Base-by-base conservation (phyloP, 1,284 basidiomycete genomes). In the Prillingera fragicola region DNA sequence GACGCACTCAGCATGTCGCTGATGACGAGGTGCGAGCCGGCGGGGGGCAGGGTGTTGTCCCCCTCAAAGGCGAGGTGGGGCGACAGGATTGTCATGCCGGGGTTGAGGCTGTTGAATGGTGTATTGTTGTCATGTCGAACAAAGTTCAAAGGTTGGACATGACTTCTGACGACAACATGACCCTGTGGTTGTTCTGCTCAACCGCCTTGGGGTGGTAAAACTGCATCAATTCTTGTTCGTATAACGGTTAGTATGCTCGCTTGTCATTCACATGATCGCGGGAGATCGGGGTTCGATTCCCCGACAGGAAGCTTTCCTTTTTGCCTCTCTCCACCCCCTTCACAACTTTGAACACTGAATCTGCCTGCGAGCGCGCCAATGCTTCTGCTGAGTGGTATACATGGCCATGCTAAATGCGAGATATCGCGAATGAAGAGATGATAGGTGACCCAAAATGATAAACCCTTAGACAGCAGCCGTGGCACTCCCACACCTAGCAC, bases 401-500 rank as follows among this genome's bases (percentile, higher is more conserved):
- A n/a, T n/a, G n/a, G n/a, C n/a, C n/a, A n/a, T n/a, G n/a, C n/a
- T n/a, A n/a, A n/a, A n/a, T n/a, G n/a, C n/a, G n/a, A n/a, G n/a
- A n/a, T n/a, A n/a, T n/a, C n/a, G n/a, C n/a, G n/a, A n/a, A n/a
- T n/a, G n/a, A n/a, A n/a, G n/a, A n/a, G n/a, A n/a, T n/a, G n/a
- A n/a, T n/a, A n/a, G n/a, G n/a, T n/a, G n/a, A n/a, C n/a, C n/a
- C n/a, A n/a, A n/a, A n/a, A n/a, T n/a, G n/a, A n/a, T n/a, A n/a
- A n/a, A n/a, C n/a, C n/a, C n/a, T n/a, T n/a, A n/a, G n/a, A n/a
- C n/a, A n/a, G n/a, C 6, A 17, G 10, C n/a, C n/a, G n/a, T n/a
- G n/a, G n/a, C n/a, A n/a, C n/a, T n/a, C 4, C 35, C 43, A 37
- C 85, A 88, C 50, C 85, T 74, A 8, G 50, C 45, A 67, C 85